Percentiles rank a stretch among this genome's conserved stretches.
Conservation (phyloP, 2,329 filamentous ascomycete species). For the Claviceps pusilla region DNA sequence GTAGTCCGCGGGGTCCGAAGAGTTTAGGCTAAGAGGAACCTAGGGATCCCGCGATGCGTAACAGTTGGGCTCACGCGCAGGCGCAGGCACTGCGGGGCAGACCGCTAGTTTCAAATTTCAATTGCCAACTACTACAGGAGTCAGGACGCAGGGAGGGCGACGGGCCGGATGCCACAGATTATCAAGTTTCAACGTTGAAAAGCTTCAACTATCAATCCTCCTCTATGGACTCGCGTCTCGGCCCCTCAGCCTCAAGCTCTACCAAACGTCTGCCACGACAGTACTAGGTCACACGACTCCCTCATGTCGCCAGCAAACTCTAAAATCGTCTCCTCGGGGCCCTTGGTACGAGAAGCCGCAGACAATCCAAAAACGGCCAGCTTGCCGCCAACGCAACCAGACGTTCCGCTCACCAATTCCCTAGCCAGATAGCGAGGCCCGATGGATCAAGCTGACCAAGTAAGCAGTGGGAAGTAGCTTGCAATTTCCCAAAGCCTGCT, state of each 20-base stretch:
- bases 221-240: not conserved
- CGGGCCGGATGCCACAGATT: too few relatives aligned
- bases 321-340: constrained; percentile 28
- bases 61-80: too few relatives aligned
- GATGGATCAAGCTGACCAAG: constrained; percentile 46
- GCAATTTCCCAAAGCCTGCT: not conserved
- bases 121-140: too few relatives aligned
- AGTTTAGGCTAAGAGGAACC: too few relatives aligned
- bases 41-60: too few relatives aligned
- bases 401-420: not conserved
- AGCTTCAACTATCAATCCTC: not conserved
- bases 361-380: not conserved
- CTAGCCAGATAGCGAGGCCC: constrained; percentile 36
- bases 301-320: constrained; percentile 27
- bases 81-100: too few relatives aligned
- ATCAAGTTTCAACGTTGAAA: not conserved
- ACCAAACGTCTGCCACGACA: not conserved
- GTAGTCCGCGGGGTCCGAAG: too few relatives aligned
- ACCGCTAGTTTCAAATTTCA: too few relatives aligned
- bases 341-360: constrained; percentile 23
- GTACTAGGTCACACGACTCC: too few relatives aligned
- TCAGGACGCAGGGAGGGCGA: too few relatives aligned
- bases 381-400: not conserved
- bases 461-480: constrained; percentile 14
- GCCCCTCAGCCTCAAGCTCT: not conserved